phyloP scores from a whole-genome alignment of 2,329 filamentous ascomycete species.

The Akanthomyces uredinophilus region DNA sequence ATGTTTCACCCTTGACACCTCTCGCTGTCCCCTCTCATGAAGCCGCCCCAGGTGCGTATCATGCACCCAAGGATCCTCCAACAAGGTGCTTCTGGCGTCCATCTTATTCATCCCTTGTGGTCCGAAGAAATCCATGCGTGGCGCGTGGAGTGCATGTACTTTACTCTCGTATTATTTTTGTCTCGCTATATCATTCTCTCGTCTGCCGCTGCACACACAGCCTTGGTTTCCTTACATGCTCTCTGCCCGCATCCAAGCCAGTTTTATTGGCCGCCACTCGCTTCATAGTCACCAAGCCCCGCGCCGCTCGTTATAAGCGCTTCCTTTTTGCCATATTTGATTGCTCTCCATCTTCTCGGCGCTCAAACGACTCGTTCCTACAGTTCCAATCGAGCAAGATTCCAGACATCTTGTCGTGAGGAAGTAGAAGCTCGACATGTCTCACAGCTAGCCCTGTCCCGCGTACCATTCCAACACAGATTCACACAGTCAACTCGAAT shows the following conservation, averaged over 20 bases:
- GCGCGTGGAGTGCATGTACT: conserved; percentile 4
- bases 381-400: background rate
- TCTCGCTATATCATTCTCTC: background rate
- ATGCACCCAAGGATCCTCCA: conserved; percentile 8
- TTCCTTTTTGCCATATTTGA: background rate
- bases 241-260: conserved; percentile 1
- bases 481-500: background rate
- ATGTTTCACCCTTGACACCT: conserved; percentile 14
- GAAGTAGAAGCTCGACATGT: conserved; percentile 7
- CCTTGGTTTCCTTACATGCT: background rate
- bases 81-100: background rate
- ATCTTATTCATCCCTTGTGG: conserved; percentile 7
- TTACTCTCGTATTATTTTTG: background rate
- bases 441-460: conserved; percentile 1
- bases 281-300: background rate
- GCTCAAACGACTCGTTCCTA: background rate
- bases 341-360: background rate
- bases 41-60: conserved; percentile 6
- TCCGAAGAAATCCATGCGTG: background rate
- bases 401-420: conserved; percentile 4
- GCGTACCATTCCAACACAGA: conserved; percentile 4
- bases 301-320: background rate
- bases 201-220: background rate
- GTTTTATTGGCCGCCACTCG: conserved; percentile 12
- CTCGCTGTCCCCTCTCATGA: background rate